Percentiles rank a stretch among this genome's conserved stretches.
Conservation (phyloP, 73 alveolate genomes). For the Stentor coeruleus region DNA sequence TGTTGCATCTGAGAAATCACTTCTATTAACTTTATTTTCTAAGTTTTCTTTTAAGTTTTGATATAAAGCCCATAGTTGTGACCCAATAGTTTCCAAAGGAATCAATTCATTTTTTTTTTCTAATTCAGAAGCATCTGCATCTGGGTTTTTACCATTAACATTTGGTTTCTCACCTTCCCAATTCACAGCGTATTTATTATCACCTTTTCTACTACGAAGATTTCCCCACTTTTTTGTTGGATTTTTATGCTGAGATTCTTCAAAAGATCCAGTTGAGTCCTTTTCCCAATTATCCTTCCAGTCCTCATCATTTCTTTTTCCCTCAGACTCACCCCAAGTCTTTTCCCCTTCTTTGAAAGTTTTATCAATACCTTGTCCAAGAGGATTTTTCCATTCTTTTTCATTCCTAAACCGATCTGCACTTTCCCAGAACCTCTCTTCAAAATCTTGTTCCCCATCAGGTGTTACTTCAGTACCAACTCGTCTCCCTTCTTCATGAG, state of each 20-base stretch:
- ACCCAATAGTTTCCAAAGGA: background rate
- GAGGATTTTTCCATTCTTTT: background rate
- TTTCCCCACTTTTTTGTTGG: constrained; percentile 19
- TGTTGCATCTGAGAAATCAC: background rate
- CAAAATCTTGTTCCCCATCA: background rate
- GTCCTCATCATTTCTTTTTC: background rate
- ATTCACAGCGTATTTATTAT: background rate
- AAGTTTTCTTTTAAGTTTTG: background rate
- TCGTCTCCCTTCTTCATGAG: background rate
- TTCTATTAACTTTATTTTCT: background rate
- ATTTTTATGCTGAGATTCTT: background rate
- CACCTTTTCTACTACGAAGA: background rate
- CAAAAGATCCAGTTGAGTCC: constrained; percentile 7
- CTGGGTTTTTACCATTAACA: background rate
- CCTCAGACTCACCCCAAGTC: background rate
- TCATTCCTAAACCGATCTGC: background rate
- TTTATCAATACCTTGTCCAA: constrained; percentile 4
- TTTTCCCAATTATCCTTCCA: constrained; percentile 14
- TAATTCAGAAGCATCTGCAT: background rate
- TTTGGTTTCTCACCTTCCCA: constrained; percentile 18
- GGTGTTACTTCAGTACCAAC: background rate
- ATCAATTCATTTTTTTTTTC: background rate
- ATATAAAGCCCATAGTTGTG: background rate
- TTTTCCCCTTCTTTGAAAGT: background rate
- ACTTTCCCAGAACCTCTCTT: background rate